Evolutionary conservation across 139 green algal species (phyloP), one percentile per base, ranked within the genome.

Genomic region (Picochlorum sp.): DNA sequence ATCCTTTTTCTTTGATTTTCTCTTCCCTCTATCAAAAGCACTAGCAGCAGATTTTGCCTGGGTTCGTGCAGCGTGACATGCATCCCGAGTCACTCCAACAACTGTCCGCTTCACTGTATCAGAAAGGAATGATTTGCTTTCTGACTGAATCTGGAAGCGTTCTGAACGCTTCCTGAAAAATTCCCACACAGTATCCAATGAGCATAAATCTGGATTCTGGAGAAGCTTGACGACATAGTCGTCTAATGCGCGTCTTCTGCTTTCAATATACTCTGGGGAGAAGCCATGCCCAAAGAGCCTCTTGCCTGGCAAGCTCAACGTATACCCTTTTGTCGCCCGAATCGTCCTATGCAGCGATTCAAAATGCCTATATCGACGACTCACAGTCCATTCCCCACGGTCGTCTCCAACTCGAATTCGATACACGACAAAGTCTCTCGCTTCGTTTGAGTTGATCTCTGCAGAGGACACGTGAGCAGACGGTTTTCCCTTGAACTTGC

Each of bases 361-460:
- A 75, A 90, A 90, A 61, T 88, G 79, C 23, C 82, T 80, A 68
- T 83, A 89, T 16, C 84, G 71, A 34, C 84, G 68, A 18, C 72
- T 67, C 14, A 90, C 74, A 31, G 84, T 87, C 84, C 84, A 90
- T 73, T 89, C 80, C 0, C 31, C 47, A 0, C 9, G 28, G 4
- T 66, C 63, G 41, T 90, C 81, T 2, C 71, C 74, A 45, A 89
- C 28, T 51, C 57, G 52, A 30, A 79, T 66, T 62, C 81, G 81
- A 79, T 85, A 90, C 31, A 86, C 73, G 6, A 87, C 83, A 65
- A 80, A 78, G 45, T 88, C 82, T 26, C 72, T 77, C 14, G 41
- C 38, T 18, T 63, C 62, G 28, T 77, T 68, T 13, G 64, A 66
- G 38, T 80, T 67, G 20, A 86, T 72, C 47, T 88, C 81, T 0